Evolutionary conservation across 2,329 filamentous ascomycete species (phyloP).

Genomic region (Dactylonectria estremocensis): DNA sequence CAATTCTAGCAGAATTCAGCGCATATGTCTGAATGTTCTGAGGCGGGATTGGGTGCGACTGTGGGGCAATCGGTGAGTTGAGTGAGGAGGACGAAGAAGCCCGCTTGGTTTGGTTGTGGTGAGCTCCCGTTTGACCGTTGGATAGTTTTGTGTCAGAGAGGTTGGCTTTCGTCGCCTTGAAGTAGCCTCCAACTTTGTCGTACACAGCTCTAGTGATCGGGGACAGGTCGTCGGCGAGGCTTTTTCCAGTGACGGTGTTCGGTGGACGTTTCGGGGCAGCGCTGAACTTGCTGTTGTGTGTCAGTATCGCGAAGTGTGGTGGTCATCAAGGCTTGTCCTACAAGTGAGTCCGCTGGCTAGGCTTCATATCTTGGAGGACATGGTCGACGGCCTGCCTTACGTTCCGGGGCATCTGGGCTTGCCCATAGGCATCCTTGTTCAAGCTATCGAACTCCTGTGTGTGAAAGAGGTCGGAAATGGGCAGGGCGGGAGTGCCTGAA

Average conservation of each 20-base stretch:
- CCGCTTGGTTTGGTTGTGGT: constrained; percentile 37
- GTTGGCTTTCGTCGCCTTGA: constrained; percentile 57
- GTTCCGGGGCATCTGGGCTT: constrained; percentile 73
- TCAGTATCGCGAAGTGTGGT: constrained; percentile 43
- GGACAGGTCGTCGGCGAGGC: constrained; percentile 61
- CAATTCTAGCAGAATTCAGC: constrained; percentile 59
- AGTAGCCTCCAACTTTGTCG: constrained; percentile 58
- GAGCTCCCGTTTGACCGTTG: constrained; percentile 54
- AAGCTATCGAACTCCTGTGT: constrained; percentile 75
- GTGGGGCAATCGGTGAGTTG: constrained; percentile 39
- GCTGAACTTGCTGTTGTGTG: constrained; percentile 67
- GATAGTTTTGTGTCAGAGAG: constrained; percentile 50
- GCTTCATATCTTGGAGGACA: constrained; percentile 80
- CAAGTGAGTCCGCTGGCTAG: constrained; percentile 80
- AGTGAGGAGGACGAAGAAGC: constrained; percentile 40
- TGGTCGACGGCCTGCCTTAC: constrained; percentile 82
- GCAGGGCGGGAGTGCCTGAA: constrained; percentile 66
- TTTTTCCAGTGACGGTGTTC: constrained; percentile 42
- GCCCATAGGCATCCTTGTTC: constrained; percentile 77
- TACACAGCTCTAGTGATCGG: constrained; percentile 63
- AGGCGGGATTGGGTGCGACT: constrained; percentile 27
- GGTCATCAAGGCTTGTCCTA: constrained; percentile 54
- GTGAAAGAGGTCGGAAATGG: constrained; percentile 66
- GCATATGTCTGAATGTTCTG: constrained; percentile 52
- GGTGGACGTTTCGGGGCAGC: constrained; percentile 45